Conservation (phyloP, 2,329 filamentous ascomycete genomes). For the Amauroascus verrucosus region DNA sequence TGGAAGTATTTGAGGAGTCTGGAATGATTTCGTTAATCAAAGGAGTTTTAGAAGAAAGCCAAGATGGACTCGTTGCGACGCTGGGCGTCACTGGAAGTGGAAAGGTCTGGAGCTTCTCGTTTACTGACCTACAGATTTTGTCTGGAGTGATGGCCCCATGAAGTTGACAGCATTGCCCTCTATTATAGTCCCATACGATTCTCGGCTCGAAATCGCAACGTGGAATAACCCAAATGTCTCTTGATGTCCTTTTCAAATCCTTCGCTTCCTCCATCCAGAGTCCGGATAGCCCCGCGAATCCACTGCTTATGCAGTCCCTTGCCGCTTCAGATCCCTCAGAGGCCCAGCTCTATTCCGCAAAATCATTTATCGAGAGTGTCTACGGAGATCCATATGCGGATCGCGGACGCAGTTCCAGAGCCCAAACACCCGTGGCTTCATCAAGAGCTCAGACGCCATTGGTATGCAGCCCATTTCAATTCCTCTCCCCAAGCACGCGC, state of each 20-base stretch:
- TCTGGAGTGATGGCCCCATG: not conserved
- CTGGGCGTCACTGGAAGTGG: slow-evolving; percentile 90
- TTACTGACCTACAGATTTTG: not conserved
- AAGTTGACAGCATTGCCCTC: slow-evolving; percentile 1
- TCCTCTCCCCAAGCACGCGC: slow-evolving; percentile 18
- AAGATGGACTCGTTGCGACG: slow-evolving; percentile 83
- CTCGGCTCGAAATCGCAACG: slow-evolving; percentile 77
- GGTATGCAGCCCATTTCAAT: slow-evolving; percentile 33
- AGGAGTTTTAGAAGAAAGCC: slow-evolving; percentile 71
- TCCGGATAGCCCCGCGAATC: slow-evolving; percentile 34
- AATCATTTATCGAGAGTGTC: slow-evolving; percentile 66
- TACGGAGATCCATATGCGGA: slow-evolving; percentile 55
- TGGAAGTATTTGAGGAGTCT: slow-evolving; percentile 75
- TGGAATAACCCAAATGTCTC: slow-evolving; percentile 79
- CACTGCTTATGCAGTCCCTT: slow-evolving; percentile 61
- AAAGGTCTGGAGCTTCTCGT: slow-evolving; percentile 55
- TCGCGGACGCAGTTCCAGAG: slow-evolving; percentile 51
- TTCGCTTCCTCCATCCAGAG: slow-evolving; percentile 63
- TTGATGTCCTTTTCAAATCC: slow-evolving; percentile 81
- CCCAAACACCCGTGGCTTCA: slow-evolving; percentile 18
- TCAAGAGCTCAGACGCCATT: slow-evolving; percentile 37
- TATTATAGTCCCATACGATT: slow-evolving; percentile 76
- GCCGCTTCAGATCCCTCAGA: slow-evolving; percentile 71
- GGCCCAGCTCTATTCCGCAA: slow-evolving; percentile 62
- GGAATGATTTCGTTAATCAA: slow-evolving; percentile 66